Evolutionary conservation across 176 grass and related monocot genomes (phyloP), one percentile per base, ranked within the genome.

Genomic region (Avena atlantica): DNA sequence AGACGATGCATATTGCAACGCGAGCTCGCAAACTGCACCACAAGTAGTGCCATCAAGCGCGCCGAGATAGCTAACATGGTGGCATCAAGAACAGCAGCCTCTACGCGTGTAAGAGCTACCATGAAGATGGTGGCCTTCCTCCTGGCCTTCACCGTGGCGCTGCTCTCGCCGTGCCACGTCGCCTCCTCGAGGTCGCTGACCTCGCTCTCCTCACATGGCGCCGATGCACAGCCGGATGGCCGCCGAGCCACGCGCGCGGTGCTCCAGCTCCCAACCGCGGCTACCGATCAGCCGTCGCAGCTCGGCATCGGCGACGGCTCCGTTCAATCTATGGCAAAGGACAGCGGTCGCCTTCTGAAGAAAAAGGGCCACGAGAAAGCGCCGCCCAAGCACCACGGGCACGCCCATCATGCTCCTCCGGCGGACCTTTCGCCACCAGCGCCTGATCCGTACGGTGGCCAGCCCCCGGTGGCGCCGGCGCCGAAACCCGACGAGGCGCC

Each of bases 341-440:
- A 16, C 64, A 34, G 25, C 12, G 64, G 27, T 25, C 59, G 2
- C 10, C 25, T 34, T 76, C 2, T 53, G 73, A 76, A 76, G 73
- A 76, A 76, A 76, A 85, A 48, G 59, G 40, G 57, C 20, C 52
- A 23, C 12, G 47, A 31, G 16, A 85, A 89, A 76, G 16, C 73
- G 55, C 78, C 78, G 71, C 83, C 83, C 84, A 90, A 82, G 52
- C 88, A 82, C 71, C 88, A 90, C 40, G 69, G 37, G 10, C 71
- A 68, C 10, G 63, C 74, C 5, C 81, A 49, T 63, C 83, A 44
- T 44, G n/a, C 84, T 15, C 79, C 89, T 1, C 78, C 71, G 3
- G 59, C 57, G 9, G 70, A 90, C 23, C 37, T 23, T 12, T 75
- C 83, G 48, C 88, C 81, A 9, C 87, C 81, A 0, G 74, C 55